phyloP scores from a whole-genome alignment of 257 asterid genomes.

The Solanum okadae region DNA sequence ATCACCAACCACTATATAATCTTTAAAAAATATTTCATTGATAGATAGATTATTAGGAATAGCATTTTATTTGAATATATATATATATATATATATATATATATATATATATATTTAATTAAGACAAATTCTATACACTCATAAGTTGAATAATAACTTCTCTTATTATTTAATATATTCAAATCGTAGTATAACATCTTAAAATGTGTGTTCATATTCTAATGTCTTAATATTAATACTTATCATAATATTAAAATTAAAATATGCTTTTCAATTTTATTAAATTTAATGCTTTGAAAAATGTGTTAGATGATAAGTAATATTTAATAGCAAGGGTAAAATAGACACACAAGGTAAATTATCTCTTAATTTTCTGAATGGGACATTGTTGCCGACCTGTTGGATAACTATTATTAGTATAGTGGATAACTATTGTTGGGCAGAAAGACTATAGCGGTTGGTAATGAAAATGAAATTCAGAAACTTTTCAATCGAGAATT shows the following conservation, averaged over 20 bases:
- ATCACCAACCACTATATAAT: background rate
- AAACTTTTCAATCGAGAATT: background rate
- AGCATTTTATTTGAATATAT: background rate
- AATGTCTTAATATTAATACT: no score
- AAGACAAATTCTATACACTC: background rate
- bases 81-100: no score
- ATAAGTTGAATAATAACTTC: background rate
- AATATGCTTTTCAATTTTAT: no score
- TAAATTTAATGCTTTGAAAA: no score
- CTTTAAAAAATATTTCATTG: background rate
- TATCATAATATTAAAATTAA: background rate
- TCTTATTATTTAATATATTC: background rate
- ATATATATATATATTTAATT: background rate
- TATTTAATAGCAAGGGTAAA: no score
- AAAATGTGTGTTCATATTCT: background rate
- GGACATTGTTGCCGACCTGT: no score
- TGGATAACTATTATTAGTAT: no score
- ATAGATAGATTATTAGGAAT: background rate
- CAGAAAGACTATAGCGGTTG: no score
- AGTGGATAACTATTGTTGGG: accelerated
- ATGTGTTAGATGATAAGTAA: no score
- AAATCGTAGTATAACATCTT: background rate
- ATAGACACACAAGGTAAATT: accelerated
- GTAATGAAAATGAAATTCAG: background rate
- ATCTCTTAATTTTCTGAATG: accelerated